These are phyloP conservation scores for Moesziomyces parantarcticus DNA, from an alignment of 1,284 basidiomycete genomes.

Conservation along the genomic window DNA sequence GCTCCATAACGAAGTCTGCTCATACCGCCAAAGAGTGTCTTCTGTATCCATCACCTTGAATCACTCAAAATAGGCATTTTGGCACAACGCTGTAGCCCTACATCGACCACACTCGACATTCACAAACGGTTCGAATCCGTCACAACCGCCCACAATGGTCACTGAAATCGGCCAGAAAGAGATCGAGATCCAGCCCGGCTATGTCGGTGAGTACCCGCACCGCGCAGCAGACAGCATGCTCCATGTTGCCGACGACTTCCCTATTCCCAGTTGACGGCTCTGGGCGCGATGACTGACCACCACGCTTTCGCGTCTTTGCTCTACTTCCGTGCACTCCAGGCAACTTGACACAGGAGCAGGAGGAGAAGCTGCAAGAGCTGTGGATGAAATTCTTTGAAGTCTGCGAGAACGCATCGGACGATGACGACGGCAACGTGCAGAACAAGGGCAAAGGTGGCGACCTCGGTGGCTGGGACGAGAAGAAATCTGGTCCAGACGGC, in stretches of 20 bases:
- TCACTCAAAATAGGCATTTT: neutral
- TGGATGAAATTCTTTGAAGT: conserved; percentile 62
- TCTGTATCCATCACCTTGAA: neutral
- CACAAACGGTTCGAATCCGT: neutral
- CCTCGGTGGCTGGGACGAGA: conserved; percentile 43
- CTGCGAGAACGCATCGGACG: conserved; percentile 49
- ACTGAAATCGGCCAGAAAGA: conserved; percentile 48
- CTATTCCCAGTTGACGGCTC: too few species aligned
- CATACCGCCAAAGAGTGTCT: neutral
- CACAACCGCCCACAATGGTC: conserved; percentile 25
- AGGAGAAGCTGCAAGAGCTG: conserved; percentile 61
- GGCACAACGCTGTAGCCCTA: neutral
- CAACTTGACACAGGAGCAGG: conserved; percentile 65
- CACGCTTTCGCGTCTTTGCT: neutral
- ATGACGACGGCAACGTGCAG: conserved; percentile 15
- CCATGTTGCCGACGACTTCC: too few species aligned
- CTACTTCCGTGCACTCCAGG: conserved; percentile 32
- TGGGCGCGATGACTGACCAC: conserved; percentile 1
- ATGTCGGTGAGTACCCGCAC: conserved; percentile 40
- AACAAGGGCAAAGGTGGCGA: conserved; percentile 23
- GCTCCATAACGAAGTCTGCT: neutral
- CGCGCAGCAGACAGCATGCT: too few species aligned
- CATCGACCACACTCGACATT: neutral
- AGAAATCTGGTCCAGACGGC: conserved; percentile 41
- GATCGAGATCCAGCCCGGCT: conserved; percentile 46